Evolutionary conservation across 106 monocot genomes (phyloP), one percentile per base, ranked within the genome.

Genomic region (Allium sativum): DNA sequence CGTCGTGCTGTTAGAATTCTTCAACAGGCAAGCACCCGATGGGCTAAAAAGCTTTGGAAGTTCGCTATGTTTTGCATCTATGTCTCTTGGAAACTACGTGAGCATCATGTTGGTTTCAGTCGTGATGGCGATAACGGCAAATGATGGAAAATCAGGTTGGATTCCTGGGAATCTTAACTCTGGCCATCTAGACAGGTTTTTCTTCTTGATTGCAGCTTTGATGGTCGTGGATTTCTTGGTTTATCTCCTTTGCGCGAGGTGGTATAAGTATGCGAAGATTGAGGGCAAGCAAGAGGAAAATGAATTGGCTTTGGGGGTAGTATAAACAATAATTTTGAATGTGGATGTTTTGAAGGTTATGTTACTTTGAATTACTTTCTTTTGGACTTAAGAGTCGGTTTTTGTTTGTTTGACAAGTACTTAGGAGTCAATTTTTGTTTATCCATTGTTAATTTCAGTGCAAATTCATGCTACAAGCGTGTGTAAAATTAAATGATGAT

Each of bases 101-200:
- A 91, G 86, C 75, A 86, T 86, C 73, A 48, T 83, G 59, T 66
- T 91, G 22, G 91, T 91, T 11, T 68, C 16, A 11, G 42, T 75
- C 3, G 78, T 86, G 10, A 83, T 73, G 59, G 55, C 16, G 2
- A 21, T 76, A 7, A 91, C 82, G 0, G 52, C 40, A 0, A 52
- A 11, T 0, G 69, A 31, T 12, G 21, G 8, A 7, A 40, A 59
- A 0, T 66, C 73, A 0, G 83, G 91, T 1, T 92, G 91, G 91
- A 92, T 92, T 47, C 86, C 91, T 0, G 70, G 65, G 10, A 70
- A 92, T 62, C 83, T 92, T 46, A 86, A 92, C 61, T 14, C 46
- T 14, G 91, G 86, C 1, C 86, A 80, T 62, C 72, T 92, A 0
- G 91, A 86, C 56, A 47, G 67, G 61, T 92, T 92, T 78, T 92